These are phyloP conservation scores for Rhazya stricta DNA, from an alignment of 257 asterid genomes.

Conservation along the genomic window DNA sequence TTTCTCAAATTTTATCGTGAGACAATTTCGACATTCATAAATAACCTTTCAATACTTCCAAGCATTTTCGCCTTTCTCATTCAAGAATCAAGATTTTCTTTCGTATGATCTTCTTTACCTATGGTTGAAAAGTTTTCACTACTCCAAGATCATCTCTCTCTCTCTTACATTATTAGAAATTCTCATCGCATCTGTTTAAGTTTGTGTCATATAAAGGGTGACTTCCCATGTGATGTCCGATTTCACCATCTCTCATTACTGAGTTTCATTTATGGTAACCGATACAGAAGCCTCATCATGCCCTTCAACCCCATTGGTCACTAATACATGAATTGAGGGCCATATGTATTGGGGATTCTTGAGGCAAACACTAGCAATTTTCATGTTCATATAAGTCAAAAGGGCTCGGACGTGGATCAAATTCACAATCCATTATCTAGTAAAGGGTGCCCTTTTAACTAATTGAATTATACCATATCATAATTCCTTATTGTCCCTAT, in stretches of 20 bases:
- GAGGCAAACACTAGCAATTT: neutral
- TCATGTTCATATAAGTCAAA: too few relatives aligned
- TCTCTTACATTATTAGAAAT: constrained; percentile 18
- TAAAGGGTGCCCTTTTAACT: too few relatives aligned
- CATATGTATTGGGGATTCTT: neutral
- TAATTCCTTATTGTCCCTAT: too few relatives aligned
- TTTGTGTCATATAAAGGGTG: constrained; percentile 29
- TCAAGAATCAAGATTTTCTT: neutral
- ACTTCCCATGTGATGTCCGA: constrained; percentile 40
- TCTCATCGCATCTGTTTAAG: constrained; percentile 7
- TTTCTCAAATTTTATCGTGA: neutral
- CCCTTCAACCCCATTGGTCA: constrained; percentile 18
- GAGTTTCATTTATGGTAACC: constrained; percentile 33
- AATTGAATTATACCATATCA: too few relatives aligned
- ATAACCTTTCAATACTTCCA: too few relatives aligned
- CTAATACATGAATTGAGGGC: neutral
- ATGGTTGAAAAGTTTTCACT: constrained; percentile 23
- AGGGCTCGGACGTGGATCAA: too few relatives aligned
- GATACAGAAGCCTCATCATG: constrained; percentile 26
- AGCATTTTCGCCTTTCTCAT: too few relatives aligned
- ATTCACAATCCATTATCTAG: too few relatives aligned
- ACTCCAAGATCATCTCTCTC: constrained; percentile 15
- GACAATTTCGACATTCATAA: too few relatives aligned
- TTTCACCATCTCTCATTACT: constrained; percentile 27
- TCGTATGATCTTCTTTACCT: neutral